Base-by-base conservation (phyloP, 345 rosid genomes). In the Dipteronia dyeriana region DNA sequence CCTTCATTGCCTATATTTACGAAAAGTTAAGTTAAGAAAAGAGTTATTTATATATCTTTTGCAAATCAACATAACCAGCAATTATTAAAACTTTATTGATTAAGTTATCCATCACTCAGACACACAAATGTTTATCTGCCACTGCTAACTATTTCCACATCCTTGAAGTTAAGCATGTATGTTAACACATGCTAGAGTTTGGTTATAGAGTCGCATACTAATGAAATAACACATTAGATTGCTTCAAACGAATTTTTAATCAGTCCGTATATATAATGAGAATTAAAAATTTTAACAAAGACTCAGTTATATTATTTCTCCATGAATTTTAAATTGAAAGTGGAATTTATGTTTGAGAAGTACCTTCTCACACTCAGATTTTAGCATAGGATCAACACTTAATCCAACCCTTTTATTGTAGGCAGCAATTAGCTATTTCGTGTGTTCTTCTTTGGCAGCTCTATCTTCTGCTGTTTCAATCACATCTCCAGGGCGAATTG, bases 361-460 rank as follows among this genome's bases (percentile, higher is more conserved):
- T 86, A 92, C 97, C 97, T 91, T 77, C 83, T 95, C 93, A 82
- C 97, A 93, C 77, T 91, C 94, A 34, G 84, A 82, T 86, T 90
- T 90, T 71, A 93, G 81, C 89, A 87, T 76, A 34, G 95, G 89
- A 85, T 93, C 97, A 74, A 95, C 70, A 66, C 66, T 87, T 69
- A 90, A 82, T 79, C 95, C 98, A 13, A 83, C 75, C 71, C 84
- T 82, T 75, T 85, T 88, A 86, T 84, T 89, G 85, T 95, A 95
- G 29, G 92, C 93, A 66, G 90, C 87, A 79, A 95, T 75, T 68
- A 92, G 68, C 62, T 87, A 76, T 74, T 86, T 91, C 9, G 97
- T 90, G 62, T 75, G 86, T 67, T 88, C 83, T 19, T 91, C 91
- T 87, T 91, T 90, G 17, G 90, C 91, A 79, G 81, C 86, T 81